A percentile compares a stretch with the other conserved stretches of the same genome.
Evolutionary conservation across 2,329 filamentous ascomycete species (phyloP).

Genomic region (Scytalidium lignicola): DNA sequence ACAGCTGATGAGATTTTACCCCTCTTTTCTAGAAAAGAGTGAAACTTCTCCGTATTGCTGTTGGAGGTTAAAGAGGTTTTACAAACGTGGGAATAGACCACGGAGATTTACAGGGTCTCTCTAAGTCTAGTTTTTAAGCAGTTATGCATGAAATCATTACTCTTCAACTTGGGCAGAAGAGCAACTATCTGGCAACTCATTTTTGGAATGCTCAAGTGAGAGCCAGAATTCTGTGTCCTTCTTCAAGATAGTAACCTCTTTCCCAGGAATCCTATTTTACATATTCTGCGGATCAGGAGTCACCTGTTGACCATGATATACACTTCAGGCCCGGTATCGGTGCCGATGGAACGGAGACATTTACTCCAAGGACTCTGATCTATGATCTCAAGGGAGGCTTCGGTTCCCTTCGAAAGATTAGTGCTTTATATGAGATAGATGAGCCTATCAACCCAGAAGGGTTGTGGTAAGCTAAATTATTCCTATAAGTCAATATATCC

Average conservation of each 20-base stretch:
- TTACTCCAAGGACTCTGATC: conserved; percentile 82
- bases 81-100: no score
- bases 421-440: conserved; percentile 65
- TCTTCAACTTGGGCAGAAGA: conserved; percentile 85
- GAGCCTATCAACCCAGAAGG: conserved; percentile 23
- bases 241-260: conserved; percentile 9
- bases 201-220: conserved; percentile 92
- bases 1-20: no score
- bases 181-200: conserved; percentile 90
- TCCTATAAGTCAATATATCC: neutral
- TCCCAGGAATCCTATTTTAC: conserved; percentile 93
- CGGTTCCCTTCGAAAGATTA: conserved; percentile 80
- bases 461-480: conserved; percentile 34
- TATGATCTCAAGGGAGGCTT: conserved; percentile 96
- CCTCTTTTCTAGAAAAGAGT: no score
- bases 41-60: no score
- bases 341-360: conserved; percentile 82
- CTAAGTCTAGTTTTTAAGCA: neutral
- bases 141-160: conserved; percentile 92
- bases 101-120: no score
- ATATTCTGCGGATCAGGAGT: conserved; percentile 63
- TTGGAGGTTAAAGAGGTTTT: no score
- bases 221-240: neutral
- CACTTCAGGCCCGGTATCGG: conserved; percentile 83
- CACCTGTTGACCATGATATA: conserved; percentile 74